These are phyloP conservation scores for Lagerstroemia speciosa DNA, from an alignment of 345 rosid species.

Conservation along the genomic window DNA sequence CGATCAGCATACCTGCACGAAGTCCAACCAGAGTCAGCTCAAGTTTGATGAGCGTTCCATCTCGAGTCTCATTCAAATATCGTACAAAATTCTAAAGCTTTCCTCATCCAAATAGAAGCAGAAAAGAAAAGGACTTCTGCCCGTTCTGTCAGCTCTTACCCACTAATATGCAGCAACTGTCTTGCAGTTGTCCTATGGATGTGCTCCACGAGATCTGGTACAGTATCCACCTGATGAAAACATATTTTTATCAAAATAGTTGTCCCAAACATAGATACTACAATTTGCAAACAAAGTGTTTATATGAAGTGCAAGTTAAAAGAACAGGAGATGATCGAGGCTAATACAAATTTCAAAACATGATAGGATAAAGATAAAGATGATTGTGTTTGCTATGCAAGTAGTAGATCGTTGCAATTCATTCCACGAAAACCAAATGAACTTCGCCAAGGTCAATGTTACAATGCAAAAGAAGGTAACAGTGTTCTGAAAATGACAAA, in stretches of 20 bases:
- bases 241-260: background rate
- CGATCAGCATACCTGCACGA: constrained; percentile 81
- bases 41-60: background rate
- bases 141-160: constrained; percentile 38
- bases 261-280: background rate
- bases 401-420: background rate
- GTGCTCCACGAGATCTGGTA: constrained; percentile 66
- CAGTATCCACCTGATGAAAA: constrained; percentile 71
- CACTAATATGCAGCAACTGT: constrained; percentile 76
- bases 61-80: background rate
- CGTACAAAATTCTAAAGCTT: background rate
- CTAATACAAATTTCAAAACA: background rate
- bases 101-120: background rate
- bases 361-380: background rate
- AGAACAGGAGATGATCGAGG: background rate
- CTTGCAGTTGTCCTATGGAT: constrained; percentile 89
- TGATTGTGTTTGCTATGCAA: background rate
- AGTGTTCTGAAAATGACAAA: constrained; percentile 1
- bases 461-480: background rate
- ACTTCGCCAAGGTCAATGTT: background rate
- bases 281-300: background rate
- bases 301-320: background rate
- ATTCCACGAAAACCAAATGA: background rate
- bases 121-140: background rate
- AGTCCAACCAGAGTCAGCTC: constrained; percentile 9